Base-by-base conservation (phyloP, 163 green algal genomes). In the Smithsoniella earleae region DNA sequence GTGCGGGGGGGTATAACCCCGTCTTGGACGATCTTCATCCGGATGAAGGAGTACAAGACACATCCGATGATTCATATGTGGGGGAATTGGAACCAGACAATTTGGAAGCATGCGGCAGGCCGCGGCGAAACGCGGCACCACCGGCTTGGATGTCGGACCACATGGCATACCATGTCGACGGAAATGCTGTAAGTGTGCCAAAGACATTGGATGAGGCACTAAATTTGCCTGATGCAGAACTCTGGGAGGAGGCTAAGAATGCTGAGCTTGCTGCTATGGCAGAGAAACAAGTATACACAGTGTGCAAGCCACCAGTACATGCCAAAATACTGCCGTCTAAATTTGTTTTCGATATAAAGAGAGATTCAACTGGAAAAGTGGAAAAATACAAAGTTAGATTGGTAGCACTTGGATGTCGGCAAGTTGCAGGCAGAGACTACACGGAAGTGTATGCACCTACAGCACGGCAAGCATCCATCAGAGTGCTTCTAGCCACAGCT, bases 331-430 rank as follows among this genome's bases (percentile, higher is more conserved):
- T 87, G 3, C 76, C 78, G 38, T 33, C 74, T 16, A 85, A 84
- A 66, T 85, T 78, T 76, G 79, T 87, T 0, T 81, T 76, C 65
- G 86, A 84, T 73, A 31, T 83, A 33, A 88, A 86, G 78, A 65
- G 75, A 1, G 76, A 83, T 8, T 25, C 49, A 8, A 25, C 3
- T 27, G 49, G 49, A 4, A 27, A 4, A 4, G 49, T 63, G 25
- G 49, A 63, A 25, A 63, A 63, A 8, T 63, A 63, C 49, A 63
- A 63, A 27, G 8, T 27, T 27, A 4, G 49, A 4, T 8, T 63
- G 4, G 49, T 63, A 4, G 49, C 33, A 27, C 49, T 63, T 4
- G 49, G 49, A 25, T 63, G 49, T 27, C 49, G 31, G 49, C 49
- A 63, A 27, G 3, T 25, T 25, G 33, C 5, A 27, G 49, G 49